Conservation (phyloP, 345 rosid genomes). For the Acer yangbiense region DNA sequence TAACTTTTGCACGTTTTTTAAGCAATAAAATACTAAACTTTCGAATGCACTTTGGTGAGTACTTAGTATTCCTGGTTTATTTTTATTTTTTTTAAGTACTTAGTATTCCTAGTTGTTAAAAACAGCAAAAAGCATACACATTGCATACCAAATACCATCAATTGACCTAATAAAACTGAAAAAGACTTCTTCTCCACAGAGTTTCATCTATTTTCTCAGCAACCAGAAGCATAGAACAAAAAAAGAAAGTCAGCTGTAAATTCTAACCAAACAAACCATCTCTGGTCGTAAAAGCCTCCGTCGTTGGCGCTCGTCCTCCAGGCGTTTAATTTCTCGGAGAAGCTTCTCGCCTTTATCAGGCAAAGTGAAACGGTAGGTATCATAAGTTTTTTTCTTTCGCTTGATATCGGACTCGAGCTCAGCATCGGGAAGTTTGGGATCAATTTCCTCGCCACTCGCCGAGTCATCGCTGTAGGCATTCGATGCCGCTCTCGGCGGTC, state of each 20-base stretch:
- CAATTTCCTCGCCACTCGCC: slow-evolving; percentile 17
- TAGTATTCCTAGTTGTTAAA: background rate
- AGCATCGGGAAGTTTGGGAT: slow-evolving; percentile 29
- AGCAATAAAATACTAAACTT: background rate
- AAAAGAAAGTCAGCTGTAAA: background rate
- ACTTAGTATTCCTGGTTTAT: background rate
- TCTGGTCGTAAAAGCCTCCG: slow-evolving; percentile 30
- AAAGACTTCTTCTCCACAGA: background rate
- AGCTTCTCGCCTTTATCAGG: slow-evolving; percentile 61
- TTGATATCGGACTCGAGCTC: slow-evolving; percentile 36
- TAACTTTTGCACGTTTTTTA: background rate
- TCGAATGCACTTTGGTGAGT: too few species aligned
- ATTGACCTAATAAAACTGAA: background rate
- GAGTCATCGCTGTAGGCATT: slow-evolving; percentile 25
- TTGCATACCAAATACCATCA: background rate
- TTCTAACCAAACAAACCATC: slow-evolving; percentile 32
- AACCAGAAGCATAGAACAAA: slow-evolving; percentile 3
- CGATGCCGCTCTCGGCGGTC: slow-evolving; percentile 12
- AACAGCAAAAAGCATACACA: background rate
- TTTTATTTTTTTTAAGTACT: too few species aligned
- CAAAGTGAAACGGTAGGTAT: background rate
- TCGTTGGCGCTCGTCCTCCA: slow-evolving; percentile 53
- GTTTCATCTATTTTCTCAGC: slow-evolving; percentile 5
- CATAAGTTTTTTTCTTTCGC: slow-evolving; percentile 23
- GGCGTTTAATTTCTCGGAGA: slow-evolving; percentile 26